phyloP scores from a whole-genome alignment of 2,329 filamentous ascomycete species.

The Fusarium sp. region DNA sequence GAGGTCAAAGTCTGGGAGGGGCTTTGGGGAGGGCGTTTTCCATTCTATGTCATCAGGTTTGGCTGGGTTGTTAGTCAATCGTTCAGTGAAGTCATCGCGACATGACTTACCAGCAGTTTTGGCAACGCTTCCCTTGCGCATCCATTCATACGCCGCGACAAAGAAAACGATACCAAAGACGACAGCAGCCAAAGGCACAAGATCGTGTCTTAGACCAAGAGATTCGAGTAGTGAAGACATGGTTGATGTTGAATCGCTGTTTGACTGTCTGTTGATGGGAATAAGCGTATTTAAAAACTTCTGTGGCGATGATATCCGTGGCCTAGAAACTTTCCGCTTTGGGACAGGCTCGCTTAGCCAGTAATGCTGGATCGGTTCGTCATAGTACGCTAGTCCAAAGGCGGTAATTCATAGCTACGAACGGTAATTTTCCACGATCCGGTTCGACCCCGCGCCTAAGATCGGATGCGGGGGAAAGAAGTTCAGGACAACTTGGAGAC shows the following conservation, averaged over 20 bases:
- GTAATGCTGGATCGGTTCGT: not conserved
- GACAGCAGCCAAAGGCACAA: not conserved
- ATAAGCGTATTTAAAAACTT: not conserved
- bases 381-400: not conserved
- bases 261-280: not conserved
- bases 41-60: not conserved
- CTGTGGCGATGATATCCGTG: not conserved
- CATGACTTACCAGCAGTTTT: not conserved
- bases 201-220: not conserved
- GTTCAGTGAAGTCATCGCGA: fast-evolving
- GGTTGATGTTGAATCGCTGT: not conserved
- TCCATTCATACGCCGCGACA: not conserved
- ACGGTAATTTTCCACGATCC: not conserved
- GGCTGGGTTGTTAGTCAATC: not conserved
- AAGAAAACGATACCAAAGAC: not conserved
- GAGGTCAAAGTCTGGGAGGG: slow-evolving; percentile 10
- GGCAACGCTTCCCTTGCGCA: not conserved
- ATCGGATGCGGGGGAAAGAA: not conserved
- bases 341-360: not conserved
- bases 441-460: not conserved
- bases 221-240: slow-evolving; percentile 1
- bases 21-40: slow-evolving; percentile 9
- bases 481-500: no score
- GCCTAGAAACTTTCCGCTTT: slow-evolving; percentile 12
- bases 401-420: not conserved